A percentile compares a stretch with the other conserved stretches of the same genome.
Evolutionary conservation across 768 basidiomycete species (phyloP).

Genomic region (Leccinum variicolor): DNA sequence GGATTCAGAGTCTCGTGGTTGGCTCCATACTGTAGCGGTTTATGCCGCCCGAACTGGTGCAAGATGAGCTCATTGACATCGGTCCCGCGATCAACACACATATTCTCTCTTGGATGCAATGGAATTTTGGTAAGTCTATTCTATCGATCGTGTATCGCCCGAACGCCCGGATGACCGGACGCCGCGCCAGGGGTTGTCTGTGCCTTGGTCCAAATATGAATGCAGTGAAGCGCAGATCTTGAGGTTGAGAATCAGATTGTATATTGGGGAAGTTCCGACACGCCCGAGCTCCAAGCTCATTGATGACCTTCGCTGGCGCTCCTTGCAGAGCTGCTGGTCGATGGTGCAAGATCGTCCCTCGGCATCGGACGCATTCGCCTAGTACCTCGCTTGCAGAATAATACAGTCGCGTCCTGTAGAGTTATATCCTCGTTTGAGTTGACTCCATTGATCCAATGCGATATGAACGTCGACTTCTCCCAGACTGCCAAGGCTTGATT

Average conservation of each 20-base stretch:
- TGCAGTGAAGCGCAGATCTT: constrained; percentile 1
- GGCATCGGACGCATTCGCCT: too few species aligned
- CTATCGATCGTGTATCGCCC: not conserved
- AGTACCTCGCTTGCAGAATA: too few species aligned
- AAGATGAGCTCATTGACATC: not conserved
- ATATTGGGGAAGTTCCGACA: not conserved
- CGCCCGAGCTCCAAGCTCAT: not conserved
- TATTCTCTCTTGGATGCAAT: constrained; percentile 12
- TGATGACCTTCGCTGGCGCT: too few species aligned
- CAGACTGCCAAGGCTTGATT: too few species aligned
- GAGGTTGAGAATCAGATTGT: not conserved
- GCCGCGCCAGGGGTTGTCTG: constrained; percentile 9
- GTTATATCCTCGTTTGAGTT: too few species aligned
- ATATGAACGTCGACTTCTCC: too few species aligned
- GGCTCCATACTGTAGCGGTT: constrained; percentile 12
- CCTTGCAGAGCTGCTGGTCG: too few species aligned
- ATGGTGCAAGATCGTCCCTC: too few species aligned
- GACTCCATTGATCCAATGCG: too few species aligned
- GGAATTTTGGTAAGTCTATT: constrained; percentile 2
- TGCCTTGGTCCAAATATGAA: constrained; percentile 11
- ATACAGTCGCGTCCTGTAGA: too few species aligned
- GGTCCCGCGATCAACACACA: constrained; percentile 1
- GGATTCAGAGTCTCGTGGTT: constrained; percentile 8
- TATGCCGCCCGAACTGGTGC: constrained; percentile 10
- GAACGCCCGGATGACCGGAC: not conserved